Evolutionary conservation across 2,329 filamentous ascomycete genomes (phyloP).

Genomic region (Ophiosphaerella narmari): DNA sequence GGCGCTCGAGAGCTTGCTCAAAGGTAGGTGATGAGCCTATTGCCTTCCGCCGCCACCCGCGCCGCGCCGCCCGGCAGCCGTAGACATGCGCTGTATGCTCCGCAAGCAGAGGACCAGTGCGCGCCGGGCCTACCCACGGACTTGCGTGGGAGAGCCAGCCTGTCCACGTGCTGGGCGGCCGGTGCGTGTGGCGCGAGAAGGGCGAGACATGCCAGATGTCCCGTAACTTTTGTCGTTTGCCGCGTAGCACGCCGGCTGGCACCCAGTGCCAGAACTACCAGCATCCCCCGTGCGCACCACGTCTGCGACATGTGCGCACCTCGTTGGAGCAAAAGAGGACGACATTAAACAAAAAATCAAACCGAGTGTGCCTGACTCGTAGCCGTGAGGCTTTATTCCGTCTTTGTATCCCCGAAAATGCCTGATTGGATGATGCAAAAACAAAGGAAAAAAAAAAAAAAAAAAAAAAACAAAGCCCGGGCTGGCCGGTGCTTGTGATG

Average conservation of each 20-base stretch:
- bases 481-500: constrained; percentile 42
- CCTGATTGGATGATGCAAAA: constrained; percentile 37
- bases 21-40: constrained; percentile 62
- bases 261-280: constrained; percentile 41
- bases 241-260: constrained; percentile 44
- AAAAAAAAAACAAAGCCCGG: constrained; percentile 43
- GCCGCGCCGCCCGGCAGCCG: neutral
- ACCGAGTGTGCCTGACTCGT: constrained; percentile 48
- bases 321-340: constrained; percentile 34
- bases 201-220: constrained; percentile 45
- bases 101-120: constrained; percentile 46
- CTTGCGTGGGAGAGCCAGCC: too few relatives aligned
- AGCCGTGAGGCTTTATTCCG: constrained; percentile 51
- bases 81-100: constrained; percentile 37
- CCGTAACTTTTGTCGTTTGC: constrained; percentile 46
- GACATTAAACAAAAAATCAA: constrained; percentile 47
- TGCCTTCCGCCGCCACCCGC: constrained; percentile 17
- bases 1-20: constrained; percentile 51
- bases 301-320: too few relatives aligned
- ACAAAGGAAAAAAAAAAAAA: constrained; percentile 41
- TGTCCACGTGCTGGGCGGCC: too few relatives aligned
- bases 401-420: constrained; percentile 45
- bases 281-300: too few relatives aligned
- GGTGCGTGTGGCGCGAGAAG: constrained; percentile 11
- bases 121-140: too few relatives aligned